Conservation (phyloP, 2,329 filamentous ascomycete species). For the Cladophialophora exuberans region DNA sequence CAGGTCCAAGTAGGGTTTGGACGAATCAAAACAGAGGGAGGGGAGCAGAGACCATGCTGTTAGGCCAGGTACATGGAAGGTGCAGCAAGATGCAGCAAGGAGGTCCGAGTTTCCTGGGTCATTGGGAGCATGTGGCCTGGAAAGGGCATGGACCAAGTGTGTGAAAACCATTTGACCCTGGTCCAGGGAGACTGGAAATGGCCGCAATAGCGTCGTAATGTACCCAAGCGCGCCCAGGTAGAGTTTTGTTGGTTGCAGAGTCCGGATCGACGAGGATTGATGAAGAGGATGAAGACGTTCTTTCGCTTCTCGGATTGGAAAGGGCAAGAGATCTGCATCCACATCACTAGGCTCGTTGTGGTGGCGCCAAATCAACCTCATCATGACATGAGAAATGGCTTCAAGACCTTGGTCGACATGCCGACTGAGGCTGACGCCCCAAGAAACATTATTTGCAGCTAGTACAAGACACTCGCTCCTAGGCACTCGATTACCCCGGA, state of each 20-base stretch:
- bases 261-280: slow-evolving; percentile 23
- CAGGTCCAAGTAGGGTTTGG: not conserved
- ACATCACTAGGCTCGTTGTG: too few relatives aligned
- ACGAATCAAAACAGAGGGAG: slow-evolving; percentile 4
- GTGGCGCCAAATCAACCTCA: too few relatives aligned
- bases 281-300: slow-evolving; percentile 12
- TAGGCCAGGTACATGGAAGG: not conserved
- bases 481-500: too few relatives aligned
- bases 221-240: too few relatives aligned
- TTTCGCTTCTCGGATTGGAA: not conserved
- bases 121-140: too few relatives aligned
- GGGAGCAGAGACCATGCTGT: not conserved
- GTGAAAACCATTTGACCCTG: not conserved
- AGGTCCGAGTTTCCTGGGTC: too few relatives aligned
- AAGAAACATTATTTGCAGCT: too few relatives aligned
- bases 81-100: not conserved
- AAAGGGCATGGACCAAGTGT: not conserved
- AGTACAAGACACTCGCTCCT: too few relatives aligned
- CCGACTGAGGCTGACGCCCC: too few relatives aligned
- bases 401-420: too few relatives aligned
- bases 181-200: not conserved
- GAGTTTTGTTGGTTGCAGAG: slow-evolving; percentile 7
- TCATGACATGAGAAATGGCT: too few relatives aligned
- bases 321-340: not conserved
- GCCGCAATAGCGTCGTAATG: too few relatives aligned